phyloP scores from a whole-genome alignment of 164 flowering plant species.

The Pachysandra terminalis region DNA sequence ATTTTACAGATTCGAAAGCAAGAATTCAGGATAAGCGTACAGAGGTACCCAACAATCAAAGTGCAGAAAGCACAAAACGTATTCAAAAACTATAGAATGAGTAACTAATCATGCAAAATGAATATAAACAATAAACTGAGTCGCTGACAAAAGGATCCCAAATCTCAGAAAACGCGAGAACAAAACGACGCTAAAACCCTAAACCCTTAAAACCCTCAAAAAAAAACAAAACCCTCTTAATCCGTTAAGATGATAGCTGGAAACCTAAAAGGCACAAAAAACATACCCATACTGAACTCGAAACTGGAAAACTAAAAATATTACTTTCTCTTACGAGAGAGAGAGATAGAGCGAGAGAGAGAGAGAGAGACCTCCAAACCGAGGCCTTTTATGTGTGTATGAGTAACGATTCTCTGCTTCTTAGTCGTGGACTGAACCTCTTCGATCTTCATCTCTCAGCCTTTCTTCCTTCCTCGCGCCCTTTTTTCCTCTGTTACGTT shows the following conservation, averaged over 20 bases:
- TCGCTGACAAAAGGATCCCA: too few relatives aligned
- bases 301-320: too few relatives aligned
- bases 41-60: neutral
- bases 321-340: too few relatives aligned
- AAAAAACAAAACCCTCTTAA: too few relatives aligned
- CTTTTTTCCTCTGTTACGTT: too few relatives aligned
- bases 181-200: constrained; percentile 3
- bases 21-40: neutral
- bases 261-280: too few relatives aligned
- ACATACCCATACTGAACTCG: too few relatives aligned
- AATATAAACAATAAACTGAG: too few relatives aligned
- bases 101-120: too few relatives aligned
- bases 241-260: too few relatives aligned
- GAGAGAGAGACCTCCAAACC: constrained; percentile 71
- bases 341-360: too few relatives aligned
- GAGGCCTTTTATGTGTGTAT: constrained; percentile 96
- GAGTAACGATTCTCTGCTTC: constrained; percentile 92
- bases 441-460: constrained; percentile 61
- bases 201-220: constrained; percentile 8
- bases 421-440: constrained; percentile 85
- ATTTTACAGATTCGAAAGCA: too few relatives aligned
- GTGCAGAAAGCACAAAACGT: neutral
- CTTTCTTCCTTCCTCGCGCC: neutral
- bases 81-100: neutral
- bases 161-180: neutral